Evolutionary conservation across 495 filamentous ascomycete genomes (phyloP).

Genomic region (Amorphotheca resinae): DNA sequence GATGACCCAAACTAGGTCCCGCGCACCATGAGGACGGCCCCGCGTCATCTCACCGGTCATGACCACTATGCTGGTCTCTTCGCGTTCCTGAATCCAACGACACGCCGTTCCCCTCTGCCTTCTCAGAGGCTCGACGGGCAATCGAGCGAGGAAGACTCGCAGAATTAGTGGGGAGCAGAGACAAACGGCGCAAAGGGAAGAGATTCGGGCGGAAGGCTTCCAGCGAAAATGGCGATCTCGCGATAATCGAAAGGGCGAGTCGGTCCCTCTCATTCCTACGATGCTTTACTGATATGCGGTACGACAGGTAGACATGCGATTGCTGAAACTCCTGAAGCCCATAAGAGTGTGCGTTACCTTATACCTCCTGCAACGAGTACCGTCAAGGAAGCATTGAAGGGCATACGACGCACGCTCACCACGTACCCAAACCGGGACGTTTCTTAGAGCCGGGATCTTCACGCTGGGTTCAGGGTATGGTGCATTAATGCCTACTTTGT

Average conservation of each 20-base stretch:
- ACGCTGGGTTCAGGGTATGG: slow-evolving; percentile 53
- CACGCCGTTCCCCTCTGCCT: slow-evolving; percentile 18
- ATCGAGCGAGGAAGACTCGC: slow-evolving; percentile 1
- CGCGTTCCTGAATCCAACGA: slow-evolving; percentile 39
- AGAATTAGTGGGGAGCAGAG: neutral
- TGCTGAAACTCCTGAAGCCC: slow-evolving; percentile 26
- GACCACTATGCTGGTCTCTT: slow-evolving; percentile 27
- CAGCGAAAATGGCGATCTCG: slow-evolving; percentile 42
- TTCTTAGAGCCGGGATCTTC: slow-evolving; percentile 49
- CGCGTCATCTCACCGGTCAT: neutral
- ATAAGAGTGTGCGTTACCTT: slow-evolving; percentile 20
- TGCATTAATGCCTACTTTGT: slow-evolving; percentile 58
- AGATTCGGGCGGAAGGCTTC: slow-evolving; percentile 14
- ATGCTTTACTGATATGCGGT: neutral
- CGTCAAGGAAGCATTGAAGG: slow-evolving; percentile 26
- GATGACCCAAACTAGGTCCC: too few species aligned
- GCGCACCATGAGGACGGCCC: neutral
- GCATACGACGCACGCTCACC: slow-evolving; percentile 42
- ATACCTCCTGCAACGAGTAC: slow-evolving; percentile 34
- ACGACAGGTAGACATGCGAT: slow-evolving; percentile 44
- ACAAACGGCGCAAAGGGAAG: slow-evolving; percentile 1
- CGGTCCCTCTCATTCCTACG: neutral
- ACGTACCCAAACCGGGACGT: slow-evolving; percentile 56
- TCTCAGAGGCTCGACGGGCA: slow-evolving; percentile 3
- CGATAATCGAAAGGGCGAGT: slow-evolving; percentile 48